Evolutionary conservation across 2,329 filamentous ascomycete genomes (phyloP), one percentile per base, ranked within the genome.

Genomic region (Alternaria arborescens): DNA sequence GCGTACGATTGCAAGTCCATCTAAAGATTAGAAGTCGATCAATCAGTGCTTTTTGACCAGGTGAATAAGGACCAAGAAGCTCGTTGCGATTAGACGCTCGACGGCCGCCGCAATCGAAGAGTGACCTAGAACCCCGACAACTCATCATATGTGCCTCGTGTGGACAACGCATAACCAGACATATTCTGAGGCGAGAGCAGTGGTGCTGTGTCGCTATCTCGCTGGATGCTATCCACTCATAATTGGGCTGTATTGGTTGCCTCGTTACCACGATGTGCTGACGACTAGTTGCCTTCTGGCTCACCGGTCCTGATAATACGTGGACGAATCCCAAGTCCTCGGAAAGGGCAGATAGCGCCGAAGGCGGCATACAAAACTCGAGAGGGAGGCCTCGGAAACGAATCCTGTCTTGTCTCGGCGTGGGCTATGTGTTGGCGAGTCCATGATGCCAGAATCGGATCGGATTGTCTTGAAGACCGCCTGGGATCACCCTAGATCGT

Each of bases 221-320:
- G 12, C n/a, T 22, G 2, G 18, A 4, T 48, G 8, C 43, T 22
- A 28, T 16, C 10, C 44, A 20, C 11, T 20, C 44, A 8, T n/a
- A 42, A 36, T 18, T 24, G 18, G 34, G 34, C 14, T 26, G 20
- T 6, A 26, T 11, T 12, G 8, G 22, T 14, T 42, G 44, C 44
- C 44, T 34, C 14, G 44, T 42, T n/a, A 12, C 12, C 12, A 5
- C 18, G 14, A 22, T 24, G 18, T 34, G 24, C 18, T 30, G 44
- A 26, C 32, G 36, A 20, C 36, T n/a, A 34, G 20, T 32, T 51
- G 38, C 46, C 54, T 56, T 43, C 16, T 42, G 14, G 14, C 20
- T 42, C 36, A 56, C 54, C 54, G 54, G 36, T 51, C 34, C 43
- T 51, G 20, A 26, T 7, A 10, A 8, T 18, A 34, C 44, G 16